Evolutionary conservation across 2,329 filamentous ascomycete species (phyloP), one percentile per base, ranked within the genome.

Genomic region (Hortaea werneckii): DNA sequence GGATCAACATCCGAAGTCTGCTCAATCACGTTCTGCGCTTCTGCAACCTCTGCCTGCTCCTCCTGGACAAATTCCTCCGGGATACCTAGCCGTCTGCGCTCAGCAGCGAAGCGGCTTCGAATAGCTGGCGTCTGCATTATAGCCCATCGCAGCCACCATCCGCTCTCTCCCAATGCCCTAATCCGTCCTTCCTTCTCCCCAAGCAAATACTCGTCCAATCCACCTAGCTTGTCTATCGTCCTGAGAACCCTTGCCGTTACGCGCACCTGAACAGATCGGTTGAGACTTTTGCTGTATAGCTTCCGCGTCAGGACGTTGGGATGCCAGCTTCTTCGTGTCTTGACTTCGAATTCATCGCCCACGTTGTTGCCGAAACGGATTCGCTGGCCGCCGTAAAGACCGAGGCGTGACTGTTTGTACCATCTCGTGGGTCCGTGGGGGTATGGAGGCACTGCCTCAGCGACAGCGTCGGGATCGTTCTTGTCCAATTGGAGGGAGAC

Each of bases 91-190:
- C 69, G 69, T 47, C 72, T 68, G 50, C 87, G 73, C 70, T 95
- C 75, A 42, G 68, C 63, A 37, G 76, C 75, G 60, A 88, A 85
- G 53, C 77, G 72, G 54, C 76, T 75, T 63, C 81, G 79, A 42
- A 94, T 76, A 13, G 69, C 68, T 1, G 73, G 70, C 4, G 81
- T 88, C 70, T 90, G 86, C 82, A 95, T 87, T 50, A 98, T 73
- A 51, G 85, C 78, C 85, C 88, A 95, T 53, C 92, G 75, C 59
- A 98, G 70, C 57, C 82, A 79, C 92, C 92, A 98, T 5, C 92
- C 92, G 54, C 83, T 83, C 43, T 90, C 80, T 5, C 92, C 92
- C 47, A 98, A 73, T 66, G 95, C 87, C 70, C 82, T 85, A 61
- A 96, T 76, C 52, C 92, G 78, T 37, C 74, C 76, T 11, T 83